Conservation (phyloP, 2,329 filamentous ascomycete species). For the Venturia oleaginea region DNA sequence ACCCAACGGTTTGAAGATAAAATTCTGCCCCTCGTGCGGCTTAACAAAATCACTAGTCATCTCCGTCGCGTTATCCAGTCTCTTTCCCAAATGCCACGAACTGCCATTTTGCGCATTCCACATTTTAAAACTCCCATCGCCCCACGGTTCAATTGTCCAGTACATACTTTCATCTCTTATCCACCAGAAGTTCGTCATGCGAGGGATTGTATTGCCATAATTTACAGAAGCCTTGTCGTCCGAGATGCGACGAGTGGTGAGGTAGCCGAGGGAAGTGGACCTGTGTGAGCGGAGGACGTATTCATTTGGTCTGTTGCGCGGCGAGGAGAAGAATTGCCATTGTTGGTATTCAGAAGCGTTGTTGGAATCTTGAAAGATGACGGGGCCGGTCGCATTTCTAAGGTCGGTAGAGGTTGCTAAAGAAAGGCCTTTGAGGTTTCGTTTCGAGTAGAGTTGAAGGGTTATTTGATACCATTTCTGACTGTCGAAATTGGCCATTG, state of each 20-base stretch:
- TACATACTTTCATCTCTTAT: neutral
- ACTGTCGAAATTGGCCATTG: too few relatives aligned
- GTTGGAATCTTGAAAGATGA: too few relatives aligned
- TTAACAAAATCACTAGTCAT: neutral
- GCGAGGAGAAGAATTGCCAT: neutral
- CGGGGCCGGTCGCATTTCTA: too few relatives aligned
- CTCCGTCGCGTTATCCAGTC: neutral
- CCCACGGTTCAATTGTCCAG: neutral
- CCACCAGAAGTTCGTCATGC: neutral
- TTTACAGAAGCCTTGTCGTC: neutral
- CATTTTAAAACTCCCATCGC: too few relatives aligned
- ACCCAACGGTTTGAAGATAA: neutral
- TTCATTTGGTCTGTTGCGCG: neutral
- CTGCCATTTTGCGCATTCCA: neutral
- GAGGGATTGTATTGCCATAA: neutral
- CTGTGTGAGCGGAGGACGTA: neutral
- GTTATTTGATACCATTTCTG: too few relatives aligned
- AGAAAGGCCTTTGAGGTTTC: too few relatives aligned
- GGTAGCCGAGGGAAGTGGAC: too few relatives aligned
- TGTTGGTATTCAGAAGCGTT: neutral
- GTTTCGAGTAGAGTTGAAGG: too few relatives aligned
- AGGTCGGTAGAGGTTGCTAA: too few relatives aligned
- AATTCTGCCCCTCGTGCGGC: neutral
- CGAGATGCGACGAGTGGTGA: neutral
- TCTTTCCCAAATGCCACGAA: neutral